Base-by-base conservation (phyloP, 306 rosid genomes). In the Chamaecrista fasciculata region DNA sequence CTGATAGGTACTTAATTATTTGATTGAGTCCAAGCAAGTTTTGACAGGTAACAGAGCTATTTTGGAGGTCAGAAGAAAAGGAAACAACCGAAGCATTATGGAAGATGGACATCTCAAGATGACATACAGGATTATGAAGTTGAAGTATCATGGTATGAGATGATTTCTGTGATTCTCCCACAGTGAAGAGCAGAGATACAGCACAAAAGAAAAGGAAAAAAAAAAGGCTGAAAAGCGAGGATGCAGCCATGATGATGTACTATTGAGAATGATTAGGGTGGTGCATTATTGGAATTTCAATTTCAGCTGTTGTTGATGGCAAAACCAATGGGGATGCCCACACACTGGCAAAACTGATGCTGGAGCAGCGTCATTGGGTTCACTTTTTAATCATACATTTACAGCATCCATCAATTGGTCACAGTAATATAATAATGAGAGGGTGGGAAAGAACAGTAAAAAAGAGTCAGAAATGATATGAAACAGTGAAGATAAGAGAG, bases 381-480 rank as follows among this genome's bases (percentile, higher is more conserved):
- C 56, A 61, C 71, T 51, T 44, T 55, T 33, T 42, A 73, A 81
- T 81, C 55, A 86, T 74, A 48, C 60, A 28, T 28, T 28, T 28
- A 28, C 4, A 64, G 26, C 42, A 50, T 65, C 73, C 60, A 49
- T 19, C 55, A 49, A 20, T 19, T 60, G 23, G 62, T 9, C 4
- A 60, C 37, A 65, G 53, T 73, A 60, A 52, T 19, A 69, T 76
- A 70, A 77, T 82, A 60, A 71, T 71, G 63, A 44, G 80, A 5
- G 39, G 18, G 18, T 39, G 67, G 33, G 51, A 28, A 67, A 40
- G 18, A 66, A 78, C 51, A 55, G 67, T 60, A 6, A 9, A 40
- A 47, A 20, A 20, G n/a, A n/a, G n/a, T 8, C 4, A 24, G 34
- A 28, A 26, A 53, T 12, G 19, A 53, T 25, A 29, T 11, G 33